Percentiles rank a stretch among this genome's conserved stretches.
Conservation (phyloP, 1,139 yeast genomes). For the Debaryomyces sp. region DNA sequence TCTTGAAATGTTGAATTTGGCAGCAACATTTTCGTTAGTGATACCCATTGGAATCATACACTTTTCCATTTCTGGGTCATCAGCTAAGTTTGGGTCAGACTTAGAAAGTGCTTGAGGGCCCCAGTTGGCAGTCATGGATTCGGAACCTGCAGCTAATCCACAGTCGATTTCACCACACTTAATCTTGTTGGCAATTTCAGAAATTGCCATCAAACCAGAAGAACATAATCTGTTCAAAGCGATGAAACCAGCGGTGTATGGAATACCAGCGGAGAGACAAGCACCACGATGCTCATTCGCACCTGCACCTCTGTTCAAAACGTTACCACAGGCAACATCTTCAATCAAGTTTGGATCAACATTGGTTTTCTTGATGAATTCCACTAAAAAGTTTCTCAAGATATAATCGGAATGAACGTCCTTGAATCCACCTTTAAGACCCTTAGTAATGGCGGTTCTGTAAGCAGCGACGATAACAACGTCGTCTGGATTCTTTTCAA, state of each 20-base stretch:
- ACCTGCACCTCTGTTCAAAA: slow-evolving; percentile 87
- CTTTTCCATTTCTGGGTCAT: slow-evolving; percentile 32
- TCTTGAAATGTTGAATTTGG: slow-evolving; percentile 65
- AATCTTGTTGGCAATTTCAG: slow-evolving; percentile 88
- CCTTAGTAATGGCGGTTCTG: slow-evolving; percentile 87
- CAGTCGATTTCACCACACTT: slow-evolving; percentile 83
- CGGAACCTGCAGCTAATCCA: slow-evolving; percentile 92
- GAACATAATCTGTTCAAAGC: slow-evolving; percentile 95
- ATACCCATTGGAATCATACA: slow-evolving; percentile 77
- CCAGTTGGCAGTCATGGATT: slow-evolving; percentile 85
- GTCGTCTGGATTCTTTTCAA: slow-evolving; percentile 74
- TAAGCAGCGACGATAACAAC: slow-evolving; percentile 86
- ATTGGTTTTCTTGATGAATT: slow-evolving; percentile 60
- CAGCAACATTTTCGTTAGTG: slow-evolving; percentile 45
- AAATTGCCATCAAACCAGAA: slow-evolving; percentile 87
- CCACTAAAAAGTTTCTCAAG: slow-evolving; percentile 62
- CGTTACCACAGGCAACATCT: slow-evolving; percentile 88
- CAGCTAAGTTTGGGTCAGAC: slow-evolving; percentile 52
- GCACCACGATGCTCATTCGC: slow-evolving; percentile 92
- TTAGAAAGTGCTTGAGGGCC: slow-evolving; percentile 72
- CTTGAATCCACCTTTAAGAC: slow-evolving; percentile 80
- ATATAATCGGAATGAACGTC: slow-evolving; percentile 78
- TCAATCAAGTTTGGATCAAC: slow-evolving; percentile 69
- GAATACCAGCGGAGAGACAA: slow-evolving; percentile 50
- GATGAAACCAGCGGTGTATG: slow-evolving; percentile 66